These are phyloP conservation scores for Carex pumila DNA, from an alignment of 176 grass and related monocot genomes.

Conservation along the genomic window DNA sequence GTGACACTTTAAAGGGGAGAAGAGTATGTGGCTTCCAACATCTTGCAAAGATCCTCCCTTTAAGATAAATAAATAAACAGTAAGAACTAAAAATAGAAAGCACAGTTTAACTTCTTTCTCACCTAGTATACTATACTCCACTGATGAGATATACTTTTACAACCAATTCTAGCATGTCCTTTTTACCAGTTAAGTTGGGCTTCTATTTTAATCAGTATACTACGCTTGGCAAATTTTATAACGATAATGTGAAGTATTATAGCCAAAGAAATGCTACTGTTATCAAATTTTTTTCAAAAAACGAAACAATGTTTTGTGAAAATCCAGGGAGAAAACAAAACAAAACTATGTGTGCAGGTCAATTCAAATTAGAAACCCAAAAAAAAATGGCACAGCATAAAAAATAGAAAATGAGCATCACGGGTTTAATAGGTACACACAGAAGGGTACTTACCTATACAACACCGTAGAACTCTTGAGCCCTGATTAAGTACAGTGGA, in stretches of 20 bases:
- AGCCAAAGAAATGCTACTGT: background rate
- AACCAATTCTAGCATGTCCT: background rate
- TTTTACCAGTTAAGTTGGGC: background rate
- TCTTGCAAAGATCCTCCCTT: conserved; percentile 73
- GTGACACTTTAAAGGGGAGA: conserved; percentile 68
- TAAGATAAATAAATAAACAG: conserved; percentile 22
- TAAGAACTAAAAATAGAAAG: conserved; percentile 25
- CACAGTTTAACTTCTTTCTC: conserved; percentile 6
- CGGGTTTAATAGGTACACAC: background rate
- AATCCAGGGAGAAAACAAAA: background rate
- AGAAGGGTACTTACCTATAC: background rate
- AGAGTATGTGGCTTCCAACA: conserved; percentile 76
- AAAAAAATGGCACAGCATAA: background rate
- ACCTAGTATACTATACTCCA: background rate
- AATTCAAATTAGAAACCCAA: background rate
- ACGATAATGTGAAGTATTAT: background rate
- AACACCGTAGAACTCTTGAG: background rate
- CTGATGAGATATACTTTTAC: background rate
- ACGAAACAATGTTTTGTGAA: background rate
- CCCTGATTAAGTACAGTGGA: background rate
- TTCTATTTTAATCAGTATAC: background rate
- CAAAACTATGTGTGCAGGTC: background rate
- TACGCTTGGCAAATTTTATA: background rate
- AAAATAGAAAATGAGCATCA: background rate
- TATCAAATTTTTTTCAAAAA: background rate